These are phyloP conservation scores for Lithohypha guttulata DNA, from an alignment of 2,329 filamentous ascomycete genomes.

Conservation along the genomic window DNA sequence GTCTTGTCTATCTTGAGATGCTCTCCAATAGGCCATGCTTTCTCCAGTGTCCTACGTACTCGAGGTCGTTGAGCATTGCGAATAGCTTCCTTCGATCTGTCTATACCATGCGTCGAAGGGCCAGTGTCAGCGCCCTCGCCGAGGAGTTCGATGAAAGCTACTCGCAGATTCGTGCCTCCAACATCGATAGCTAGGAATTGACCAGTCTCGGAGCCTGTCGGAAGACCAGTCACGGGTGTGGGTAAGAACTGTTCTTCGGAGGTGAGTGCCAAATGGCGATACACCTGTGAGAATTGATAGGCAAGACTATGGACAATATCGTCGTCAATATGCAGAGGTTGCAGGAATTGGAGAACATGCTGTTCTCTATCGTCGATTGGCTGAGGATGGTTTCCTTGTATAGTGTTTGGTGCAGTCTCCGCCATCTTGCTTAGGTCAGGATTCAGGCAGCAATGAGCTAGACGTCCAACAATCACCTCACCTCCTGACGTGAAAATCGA, in stretches of 20 bases:
- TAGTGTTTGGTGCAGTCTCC: constrained; percentile 17
- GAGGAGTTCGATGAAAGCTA: constrained; percentile 45
- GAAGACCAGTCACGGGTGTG: constrained; percentile 36
- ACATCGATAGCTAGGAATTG: constrained; percentile 48
- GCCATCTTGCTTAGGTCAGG: constrained; percentile 16
- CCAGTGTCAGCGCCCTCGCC: constrained; percentile 31
- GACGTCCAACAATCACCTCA: no score
- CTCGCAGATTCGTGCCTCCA: constrained; percentile 45
- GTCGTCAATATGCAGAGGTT: constrained; percentile 33
- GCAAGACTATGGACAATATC: constrained; percentile 35
- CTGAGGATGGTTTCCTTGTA: constrained; percentile 19
- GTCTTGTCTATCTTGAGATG: constrained; percentile 64
- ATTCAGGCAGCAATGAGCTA: no score
- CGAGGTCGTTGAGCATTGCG: constrained; percentile 40
- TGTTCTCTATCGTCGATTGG: constrained; percentile 25
- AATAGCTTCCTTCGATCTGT: constrained; percentile 34
- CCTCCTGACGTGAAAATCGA: no score
- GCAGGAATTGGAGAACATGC: constrained; percentile 31
- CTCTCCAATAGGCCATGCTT: constrained; percentile 62
- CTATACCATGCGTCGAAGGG: constrained; percentile 18
- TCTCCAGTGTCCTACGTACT: constrained; percentile 53
- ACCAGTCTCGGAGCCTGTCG: constrained; percentile 43
- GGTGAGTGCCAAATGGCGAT: constrained; percentile 33
- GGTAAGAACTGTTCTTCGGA: constrained; percentile 39
- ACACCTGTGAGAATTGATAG: constrained; percentile 36